These are phyloP conservation scores for Alternaria triticina DNA, from an alignment of 2,329 filamentous ascomycete genomes.

Conservation along the genomic window DNA sequence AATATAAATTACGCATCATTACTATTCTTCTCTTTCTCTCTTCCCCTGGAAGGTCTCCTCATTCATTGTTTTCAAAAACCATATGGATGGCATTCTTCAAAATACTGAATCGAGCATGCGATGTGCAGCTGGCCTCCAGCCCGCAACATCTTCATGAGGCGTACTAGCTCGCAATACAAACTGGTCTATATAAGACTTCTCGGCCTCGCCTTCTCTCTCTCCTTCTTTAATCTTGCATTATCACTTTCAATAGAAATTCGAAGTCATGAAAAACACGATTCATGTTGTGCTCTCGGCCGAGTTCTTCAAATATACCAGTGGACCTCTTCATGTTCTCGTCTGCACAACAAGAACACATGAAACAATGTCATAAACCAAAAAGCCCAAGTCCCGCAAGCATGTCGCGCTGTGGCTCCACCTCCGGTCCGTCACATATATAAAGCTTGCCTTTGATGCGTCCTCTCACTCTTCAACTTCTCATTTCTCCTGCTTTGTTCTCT, in stretches of 20 bases:
- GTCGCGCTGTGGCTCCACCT: not conserved
- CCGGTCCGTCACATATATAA: not conserved
- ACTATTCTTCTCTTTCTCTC: not conserved
- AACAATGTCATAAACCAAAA: not conserved
- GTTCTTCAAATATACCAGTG: too few species aligned
- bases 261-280: too few species aligned
- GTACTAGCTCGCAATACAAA: not conserved
- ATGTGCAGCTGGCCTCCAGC: not conserved
- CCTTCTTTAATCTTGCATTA: not conserved
- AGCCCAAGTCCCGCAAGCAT: too few species aligned
- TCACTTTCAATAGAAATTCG: not conserved
- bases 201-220: too few species aligned
- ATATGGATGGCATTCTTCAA: not conserved
- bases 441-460: not conserved
- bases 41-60: not conserved
- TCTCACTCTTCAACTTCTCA: not conserved
- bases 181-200: not conserved
- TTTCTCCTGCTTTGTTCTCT: not conserved
- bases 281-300: too few species aligned
- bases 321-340: too few species aligned
- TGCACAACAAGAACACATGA: not conserved
- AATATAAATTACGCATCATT: not conserved
- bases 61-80: not conserved
- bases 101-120: not conserved
- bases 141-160: not conserved